Conservation (phyloP, 2,329 filamentous ascomycete genomes). For the Shiraia bambusicola region DNA sequence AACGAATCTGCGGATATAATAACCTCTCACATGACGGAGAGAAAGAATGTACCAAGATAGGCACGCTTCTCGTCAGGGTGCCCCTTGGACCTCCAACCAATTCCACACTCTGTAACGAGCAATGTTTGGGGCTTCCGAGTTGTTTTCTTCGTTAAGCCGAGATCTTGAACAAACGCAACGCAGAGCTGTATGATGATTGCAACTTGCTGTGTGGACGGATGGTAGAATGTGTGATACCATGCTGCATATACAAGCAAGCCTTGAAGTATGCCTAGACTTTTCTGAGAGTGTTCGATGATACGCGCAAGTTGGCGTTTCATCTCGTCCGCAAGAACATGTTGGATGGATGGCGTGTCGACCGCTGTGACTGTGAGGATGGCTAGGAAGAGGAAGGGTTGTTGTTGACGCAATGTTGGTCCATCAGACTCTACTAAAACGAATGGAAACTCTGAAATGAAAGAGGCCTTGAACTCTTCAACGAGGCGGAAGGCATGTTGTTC, state of each 20-base stretch:
- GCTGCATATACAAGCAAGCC: slow-evolving; percentile 42
- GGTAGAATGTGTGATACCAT: slow-evolving; percentile 41
- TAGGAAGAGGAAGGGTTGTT: slow-evolving; percentile 42
- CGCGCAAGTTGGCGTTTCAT: slow-evolving; percentile 32
- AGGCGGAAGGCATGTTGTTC: slow-evolving; percentile 12
- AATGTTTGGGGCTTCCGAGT: background rate
- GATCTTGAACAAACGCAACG: slow-evolving; percentile 40
- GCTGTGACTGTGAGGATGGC: slow-evolving; percentile 33
- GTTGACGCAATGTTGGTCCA: slow-evolving; percentile 13
- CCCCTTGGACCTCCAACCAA: background rate
- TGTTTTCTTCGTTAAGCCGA: slow-evolving; percentile 23
- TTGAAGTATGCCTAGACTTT: slow-evolving; percentile 45
- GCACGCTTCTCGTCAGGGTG: slow-evolving; percentile 17
- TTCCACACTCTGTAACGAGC: background rate
- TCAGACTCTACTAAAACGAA: slow-evolving; percentile 24
- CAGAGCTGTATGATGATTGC: slow-evolving; percentile 40
- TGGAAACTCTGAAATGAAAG: slow-evolving; percentile 21
- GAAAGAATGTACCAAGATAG: slow-evolving; percentile 23
- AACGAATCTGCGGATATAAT: background rate
- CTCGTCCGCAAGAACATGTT: slow-evolving; percentile 30
- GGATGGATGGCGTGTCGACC: slow-evolving; percentile 23
- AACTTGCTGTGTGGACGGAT: slow-evolving; percentile 32
- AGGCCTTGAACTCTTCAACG: slow-evolving; percentile 16
- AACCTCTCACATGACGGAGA: slow-evolving; percentile 19
- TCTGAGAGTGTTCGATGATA: slow-evolving; percentile 35